Percentiles rank a stretch among this genome's conserved stretches.
Evolutionary conservation across 176 grass and related monocot species (phyloP).

Genomic region (Aegilops bicornis): DNA sequence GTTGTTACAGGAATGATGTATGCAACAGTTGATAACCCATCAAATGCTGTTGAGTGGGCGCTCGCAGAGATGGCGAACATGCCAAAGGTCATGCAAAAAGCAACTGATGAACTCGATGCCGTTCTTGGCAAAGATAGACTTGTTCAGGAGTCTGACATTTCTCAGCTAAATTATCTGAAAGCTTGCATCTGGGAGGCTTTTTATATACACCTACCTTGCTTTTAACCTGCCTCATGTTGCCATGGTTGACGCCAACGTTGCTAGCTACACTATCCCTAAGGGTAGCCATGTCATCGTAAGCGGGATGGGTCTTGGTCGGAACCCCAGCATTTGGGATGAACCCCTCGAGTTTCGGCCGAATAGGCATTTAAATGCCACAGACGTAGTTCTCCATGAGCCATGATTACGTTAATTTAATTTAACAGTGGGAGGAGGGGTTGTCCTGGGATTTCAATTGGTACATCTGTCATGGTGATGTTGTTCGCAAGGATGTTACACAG

Average conservation of each 20-base stretch:
- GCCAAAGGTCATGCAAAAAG: not conserved
- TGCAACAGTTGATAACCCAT: not conserved
- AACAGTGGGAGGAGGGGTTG: too few relatives aligned
- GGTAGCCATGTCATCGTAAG: not conserved
- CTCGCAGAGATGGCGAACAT: not conserved
- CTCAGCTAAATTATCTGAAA: not conserved
- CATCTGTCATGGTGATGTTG: constrained; percentile 12
- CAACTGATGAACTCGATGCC: not conserved
- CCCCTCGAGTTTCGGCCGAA: not conserved
- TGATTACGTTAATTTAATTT: too few relatives aligned
- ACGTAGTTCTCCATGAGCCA: constrained; percentile 20
- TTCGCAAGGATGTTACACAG: constrained; percentile 47
- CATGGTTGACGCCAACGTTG: not conserved
- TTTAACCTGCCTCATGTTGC: not conserved
- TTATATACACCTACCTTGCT: not conserved
- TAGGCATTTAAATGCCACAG: not conserved
- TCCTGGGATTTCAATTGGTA: not conserved
- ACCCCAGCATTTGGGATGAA: not conserved
- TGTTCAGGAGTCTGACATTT: too few relatives aligned
- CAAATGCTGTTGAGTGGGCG: too few relatives aligned
- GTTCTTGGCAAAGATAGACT: not conserved
- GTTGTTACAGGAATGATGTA: not conserved
- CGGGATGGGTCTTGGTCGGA: not conserved
- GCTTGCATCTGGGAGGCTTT: not conserved
- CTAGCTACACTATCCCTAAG: not conserved